These are phyloP conservation scores for Castanea crenata DNA, from an alignment of 306 rosid genomes.

Conservation along the genomic window DNA sequence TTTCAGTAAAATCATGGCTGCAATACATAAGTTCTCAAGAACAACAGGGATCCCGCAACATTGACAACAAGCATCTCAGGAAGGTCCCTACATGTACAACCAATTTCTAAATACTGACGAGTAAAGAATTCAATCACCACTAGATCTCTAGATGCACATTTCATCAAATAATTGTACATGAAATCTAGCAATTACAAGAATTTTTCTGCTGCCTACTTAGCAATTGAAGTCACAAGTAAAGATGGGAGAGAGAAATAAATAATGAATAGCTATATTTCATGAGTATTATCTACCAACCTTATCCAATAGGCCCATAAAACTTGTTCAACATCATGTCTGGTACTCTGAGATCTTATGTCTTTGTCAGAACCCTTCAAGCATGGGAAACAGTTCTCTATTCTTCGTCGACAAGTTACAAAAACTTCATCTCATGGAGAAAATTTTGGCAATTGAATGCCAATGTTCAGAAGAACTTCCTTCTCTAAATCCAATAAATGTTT, in stretches of 20 bases:
- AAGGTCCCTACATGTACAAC: conserved; percentile 37
- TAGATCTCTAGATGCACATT: conserved; percentile 42
- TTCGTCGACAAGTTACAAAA: conserved; percentile 33
- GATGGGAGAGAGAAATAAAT: conserved; percentile 15
- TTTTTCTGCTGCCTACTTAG: conserved; percentile 44
- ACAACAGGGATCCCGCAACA: conserved; percentile 12
- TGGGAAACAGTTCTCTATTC: conserved; percentile 16
- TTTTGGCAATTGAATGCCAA: conserved; percentile 26
- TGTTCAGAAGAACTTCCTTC: conserved; percentile 26
- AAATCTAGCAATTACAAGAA: conserved; percentile 41
- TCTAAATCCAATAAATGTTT: conserved; percentile 10
- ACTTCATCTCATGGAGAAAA: conserved; percentile 31
- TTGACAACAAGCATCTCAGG: conserved; percentile 25
- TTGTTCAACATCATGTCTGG: conserved; percentile 39
- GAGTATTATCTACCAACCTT: conserved; percentile 47
- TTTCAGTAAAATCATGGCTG: conserved; percentile 13
- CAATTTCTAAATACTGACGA: conserved; percentile 23
- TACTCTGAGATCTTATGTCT: conserved; percentile 19
- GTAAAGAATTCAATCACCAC: conserved; percentile 19
- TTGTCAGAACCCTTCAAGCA: conserved; percentile 30
- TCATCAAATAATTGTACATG: conserved; percentile 50
- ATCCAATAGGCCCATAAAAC: conserved; percentile 27
- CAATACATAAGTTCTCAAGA: conserved; percentile 12
- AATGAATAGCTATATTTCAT: conserved; percentile 34
- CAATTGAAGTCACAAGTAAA: conserved; percentile 34